Conservation (phyloP, 2,329 filamentous ascomycete species). For the Seiridium unicorne region DNA sequence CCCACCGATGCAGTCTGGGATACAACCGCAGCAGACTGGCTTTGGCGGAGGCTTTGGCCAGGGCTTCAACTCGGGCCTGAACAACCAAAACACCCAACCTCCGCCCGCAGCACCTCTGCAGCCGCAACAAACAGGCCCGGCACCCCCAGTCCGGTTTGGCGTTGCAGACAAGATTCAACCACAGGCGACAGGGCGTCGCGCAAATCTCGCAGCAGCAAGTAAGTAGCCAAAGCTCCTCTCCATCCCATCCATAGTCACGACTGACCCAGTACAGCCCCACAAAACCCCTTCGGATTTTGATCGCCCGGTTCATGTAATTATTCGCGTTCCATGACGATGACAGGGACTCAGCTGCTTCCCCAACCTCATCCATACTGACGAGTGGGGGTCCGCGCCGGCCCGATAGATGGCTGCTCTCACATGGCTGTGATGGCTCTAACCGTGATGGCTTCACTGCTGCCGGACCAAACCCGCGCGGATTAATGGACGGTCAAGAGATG, state of each 20-base stretch:
- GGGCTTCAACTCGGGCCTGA: conserved; percentile 42
- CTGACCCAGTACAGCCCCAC: conserved; percentile 36
- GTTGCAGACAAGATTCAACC: conserved; percentile 77
- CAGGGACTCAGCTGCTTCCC: background rate
- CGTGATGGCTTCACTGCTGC: no score
- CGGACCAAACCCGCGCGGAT: no score
- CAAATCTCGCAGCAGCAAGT: conserved; percentile 94
- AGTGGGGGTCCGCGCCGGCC: no score
- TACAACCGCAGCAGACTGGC: conserved; percentile 49
- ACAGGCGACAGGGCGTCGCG: conserved; percentile 84
- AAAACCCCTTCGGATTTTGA: conserved; percentile 54
- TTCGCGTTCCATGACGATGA: background rate
- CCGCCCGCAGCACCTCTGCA: conserved; percentile 61
- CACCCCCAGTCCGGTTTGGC: conserved; percentile 87
- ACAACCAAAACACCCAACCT: conserved; percentile 54
- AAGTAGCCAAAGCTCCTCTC: conserved; percentile 51
- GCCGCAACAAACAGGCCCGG: conserved; percentile 80
- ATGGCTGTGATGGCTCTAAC: no score
- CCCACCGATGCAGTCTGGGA: conserved; percentile 31
- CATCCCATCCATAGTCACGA: background rate
- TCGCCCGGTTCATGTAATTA: background rate
- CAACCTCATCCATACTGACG: no score
- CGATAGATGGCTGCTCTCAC: no score
- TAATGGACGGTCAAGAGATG: background rate
- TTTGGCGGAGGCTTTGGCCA: conserved; percentile 45